Evolutionary conservation across 2,329 filamentous ascomycete species (phyloP), one percentile per base, ranked within the genome.

Genomic region (Diaporthe sp.): DNA sequence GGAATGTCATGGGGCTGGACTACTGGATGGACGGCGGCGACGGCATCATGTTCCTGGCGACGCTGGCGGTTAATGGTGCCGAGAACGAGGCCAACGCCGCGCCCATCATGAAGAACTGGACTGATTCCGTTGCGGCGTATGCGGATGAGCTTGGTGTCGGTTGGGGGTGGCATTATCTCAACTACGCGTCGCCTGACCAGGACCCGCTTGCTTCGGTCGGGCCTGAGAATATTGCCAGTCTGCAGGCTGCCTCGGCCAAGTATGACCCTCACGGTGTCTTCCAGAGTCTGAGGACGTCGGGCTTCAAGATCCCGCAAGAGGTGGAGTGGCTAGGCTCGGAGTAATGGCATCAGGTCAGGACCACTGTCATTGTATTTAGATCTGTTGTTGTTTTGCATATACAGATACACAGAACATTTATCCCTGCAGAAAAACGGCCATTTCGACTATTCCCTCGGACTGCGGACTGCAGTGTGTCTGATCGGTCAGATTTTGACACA

Each of bases 1-100:
- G 82, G 5, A 85, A 84, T 49, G 79, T 82, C 25, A 79, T 85
- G 80, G 83, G 82, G 0, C 74, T 85, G 12, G 83, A 84, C 13
- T 76, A 79, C 9, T 81, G 80, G 58, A 79, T 79, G 1, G 74
- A 77, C 10, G 78, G 80, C 0, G 79, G 79, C 42, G 81, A 81
- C 28, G 82, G 80, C 4, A 80, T 84, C 34, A 79, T 84, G 79
- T 82, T 85, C 60, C 81, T 84, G 2, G 71, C 82, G 1, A 81
- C 80, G 0, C 79, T 81, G 58, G 81, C 80, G 17, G 77, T 83
- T 61, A 78, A 81, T 74, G 83, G 82, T 20, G 83, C 81, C 1
- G 82, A 86, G 58, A 77, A 80, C 2, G 82, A 83, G 76, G 72
- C 78, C 4, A 81, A 82, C 1, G 83, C 85, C 0, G 80, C 83